A percentile compares a stretch with the other conserved stretches of the same genome.
Evolutionary conservation across 345 rosid species (phyloP).

Genomic region (Rubroshorea leprosula): DNA sequence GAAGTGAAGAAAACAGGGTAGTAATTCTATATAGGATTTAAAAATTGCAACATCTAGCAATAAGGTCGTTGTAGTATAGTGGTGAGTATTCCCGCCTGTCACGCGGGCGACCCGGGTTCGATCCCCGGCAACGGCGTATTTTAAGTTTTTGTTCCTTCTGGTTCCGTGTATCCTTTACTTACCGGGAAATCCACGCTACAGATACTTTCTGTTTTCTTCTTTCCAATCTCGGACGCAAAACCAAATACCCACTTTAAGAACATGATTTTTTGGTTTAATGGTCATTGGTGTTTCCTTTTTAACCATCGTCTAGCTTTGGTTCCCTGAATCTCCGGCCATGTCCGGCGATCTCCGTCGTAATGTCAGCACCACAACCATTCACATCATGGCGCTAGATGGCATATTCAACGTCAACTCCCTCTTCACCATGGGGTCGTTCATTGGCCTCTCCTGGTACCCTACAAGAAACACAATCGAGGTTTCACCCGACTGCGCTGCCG

Average conservation of each 20-base stretch:
- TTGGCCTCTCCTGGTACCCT: slow-evolving; percentile 55
- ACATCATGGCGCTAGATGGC: slow-evolving; percentile 77
- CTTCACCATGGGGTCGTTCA: slow-evolving; percentile 77
- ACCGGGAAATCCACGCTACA: slow-evolving; percentile 15
- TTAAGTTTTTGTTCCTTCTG: background rate
- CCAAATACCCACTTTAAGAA: too few species aligned
- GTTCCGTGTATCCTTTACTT: slow-evolving; percentile 16
- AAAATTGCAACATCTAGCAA: too few species aligned
- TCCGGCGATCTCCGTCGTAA: slow-evolving; percentile 18
- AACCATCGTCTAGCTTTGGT: background rate
- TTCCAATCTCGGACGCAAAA: slow-evolving; percentile 8
- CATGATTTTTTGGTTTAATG: too few species aligned
- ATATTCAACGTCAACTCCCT: slow-evolving; percentile 75
- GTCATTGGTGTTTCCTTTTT: too few species aligned
- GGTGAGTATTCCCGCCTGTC: slow-evolving; percentile 95
- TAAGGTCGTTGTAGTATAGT: slow-evolving; percentile 98
- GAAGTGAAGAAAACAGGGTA: too few species aligned
- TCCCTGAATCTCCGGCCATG: slow-evolving; percentile 9
- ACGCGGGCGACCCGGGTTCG: slow-evolving; percentile 98
- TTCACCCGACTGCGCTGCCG: slow-evolving; percentile 28
- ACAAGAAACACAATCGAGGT: slow-evolving; percentile 23
- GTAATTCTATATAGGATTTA: too few species aligned
- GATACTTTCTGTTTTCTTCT: background rate
- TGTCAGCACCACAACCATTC: slow-evolving; percentile 39
- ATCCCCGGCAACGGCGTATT: slow-evolving; percentile 97